A percentile compares a stretch with the other conserved stretches of the same genome.
Evolutionary conservation across 2,329 filamentous ascomycete genomes (phyloP).

Genomic region (Graphiopsis chlorocephala): DNA sequence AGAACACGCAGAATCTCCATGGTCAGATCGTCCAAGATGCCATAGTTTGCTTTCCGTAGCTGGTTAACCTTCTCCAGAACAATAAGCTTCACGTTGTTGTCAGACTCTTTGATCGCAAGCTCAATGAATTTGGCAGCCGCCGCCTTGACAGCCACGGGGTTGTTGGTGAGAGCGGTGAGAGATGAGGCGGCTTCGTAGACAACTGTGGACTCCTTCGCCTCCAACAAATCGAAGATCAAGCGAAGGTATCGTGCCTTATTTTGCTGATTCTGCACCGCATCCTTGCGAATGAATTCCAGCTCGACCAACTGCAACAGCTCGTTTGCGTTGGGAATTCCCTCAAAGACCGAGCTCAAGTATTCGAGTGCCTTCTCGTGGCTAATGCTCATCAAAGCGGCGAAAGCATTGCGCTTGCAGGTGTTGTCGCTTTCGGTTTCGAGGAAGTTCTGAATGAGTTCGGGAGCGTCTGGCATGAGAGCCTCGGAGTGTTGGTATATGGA

Average conservation of each 20-base stretch:
- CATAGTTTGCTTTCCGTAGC: conserved; percentile 81
- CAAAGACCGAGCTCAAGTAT: conserved; percentile 85
- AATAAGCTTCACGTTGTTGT: conserved; percentile 99
- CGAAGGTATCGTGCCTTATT: conserved; percentile 95
- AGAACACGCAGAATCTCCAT: conserved; percentile 97
- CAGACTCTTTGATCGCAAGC: conserved; percentile 92
- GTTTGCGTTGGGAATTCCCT: conserved; percentile 89
- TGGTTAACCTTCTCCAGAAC: conserved; percentile 92
- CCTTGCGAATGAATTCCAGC: conserved; percentile 95
- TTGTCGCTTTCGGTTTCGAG: conserved; percentile 86
- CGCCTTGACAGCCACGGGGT: conserved; percentile 96
- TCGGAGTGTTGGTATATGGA: conserved; percentile 91
- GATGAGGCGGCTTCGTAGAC: conserved; percentile 97
- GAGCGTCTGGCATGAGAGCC: conserved; percentile 87
- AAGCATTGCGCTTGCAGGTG: conserved; percentile 97
- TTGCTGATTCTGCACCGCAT: conserved; percentile 88
- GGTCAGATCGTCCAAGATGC: conserved; percentile 85
- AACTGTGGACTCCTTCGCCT: conserved; percentile 89
- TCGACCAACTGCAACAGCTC: conserved; percentile 91
- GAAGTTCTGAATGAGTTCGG: conserved; percentile 87
- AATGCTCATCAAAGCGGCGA: conserved; percentile 84
- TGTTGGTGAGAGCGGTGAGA: conserved; percentile 87
- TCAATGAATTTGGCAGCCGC: conserved; percentile 96
- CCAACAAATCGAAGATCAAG: conserved; percentile 92
- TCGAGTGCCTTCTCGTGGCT: conserved; percentile 89